Base-by-base conservation (phyloP, 345 rosid genomes). In the Syzygium aqueum region DNA sequence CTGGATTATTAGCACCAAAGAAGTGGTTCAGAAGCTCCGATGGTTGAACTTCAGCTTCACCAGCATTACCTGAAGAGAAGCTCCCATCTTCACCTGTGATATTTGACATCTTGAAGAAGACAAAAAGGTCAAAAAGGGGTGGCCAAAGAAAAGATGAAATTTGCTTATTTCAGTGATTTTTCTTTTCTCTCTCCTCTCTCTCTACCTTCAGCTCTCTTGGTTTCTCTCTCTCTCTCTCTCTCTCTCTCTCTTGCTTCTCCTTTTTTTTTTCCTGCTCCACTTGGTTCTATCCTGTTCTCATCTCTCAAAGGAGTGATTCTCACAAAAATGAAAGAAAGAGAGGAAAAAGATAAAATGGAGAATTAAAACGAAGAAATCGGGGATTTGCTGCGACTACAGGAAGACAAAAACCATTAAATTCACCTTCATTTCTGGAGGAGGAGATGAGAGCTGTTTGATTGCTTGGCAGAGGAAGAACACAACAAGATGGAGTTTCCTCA, bases 81-180 rank as follows among this genome's bases (percentile, higher is more conserved):
- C 87, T 86, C 21, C 87, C 84, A 23, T 30, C 84, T 67, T 86
- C 87, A n/a, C 51, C 87, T 61, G 46, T 86, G 84, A 86, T 73
- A 67, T 86, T 86, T 65, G 87, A 86, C 87, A 85, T 85, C 33
- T 57, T 57, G 63, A 85, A 51, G 87, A 65, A 37, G 73, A 85
- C 27, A 30, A 8, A 8, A n/a, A 13, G 84, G 52, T 13, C 84
- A 22, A 8, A 43, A 49, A 59, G 33, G 33, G 86, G 7, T 30
- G 53, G 51, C 11, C n/a, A 61, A 22, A 33, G 17, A 61, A 61
- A 61, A 61, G 33, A n/a, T 0, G 13, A n/a, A 14, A 59, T n/a
- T 61, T 61, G 73, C 73, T 6, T n/a, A 8, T 30, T 52, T 54
- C 52, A 19, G 19, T 54, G 77, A 85, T 16, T 40, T 40, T 53